Conservation (phyloP, 805 yeast genomes). For the Saccharomyces paradoxus region DNA sequence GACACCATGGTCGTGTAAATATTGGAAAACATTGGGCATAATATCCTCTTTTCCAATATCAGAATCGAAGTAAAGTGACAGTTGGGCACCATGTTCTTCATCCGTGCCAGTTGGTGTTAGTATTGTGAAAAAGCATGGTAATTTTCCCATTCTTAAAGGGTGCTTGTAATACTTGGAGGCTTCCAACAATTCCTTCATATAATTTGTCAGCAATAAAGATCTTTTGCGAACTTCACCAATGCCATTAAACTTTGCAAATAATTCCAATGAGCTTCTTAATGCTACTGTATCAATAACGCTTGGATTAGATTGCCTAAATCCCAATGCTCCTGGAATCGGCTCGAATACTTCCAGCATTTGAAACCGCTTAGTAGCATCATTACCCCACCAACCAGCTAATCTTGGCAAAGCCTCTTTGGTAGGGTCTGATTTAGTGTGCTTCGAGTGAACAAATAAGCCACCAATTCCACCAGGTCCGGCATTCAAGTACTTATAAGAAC, state of each 20-base stretch:
- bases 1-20: slow-evolving; percentile 48
- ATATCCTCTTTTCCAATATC: slow-evolving; percentile 36
- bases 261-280: slow-evolving; percentile 54
- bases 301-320: slow-evolving; percentile 86
- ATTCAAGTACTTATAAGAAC: slow-evolving; percentile 85
- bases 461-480: slow-evolving; percentile 93
- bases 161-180: slow-evolving; percentile 38
- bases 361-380: slow-evolving; percentile 60
- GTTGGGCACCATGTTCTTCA: slow-evolving; percentile 67
- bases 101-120: slow-evolving; percentile 58
- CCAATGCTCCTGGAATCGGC: slow-evolving; percentile 79
- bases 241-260: slow-evolving; percentile 58
- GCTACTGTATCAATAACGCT: slow-evolving; percentile 80
- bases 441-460: slow-evolving; percentile 71
- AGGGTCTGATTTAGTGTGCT: slow-evolving; percentile 22
- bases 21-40: slow-evolving; percentile 53
- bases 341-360: slow-evolving; percentile 70
- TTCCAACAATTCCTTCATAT: slow-evolving; percentile 41
- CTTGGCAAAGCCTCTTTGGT: slow-evolving; percentile 44
- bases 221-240: slow-evolving; percentile 47
- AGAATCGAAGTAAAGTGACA: slow-evolving; percentile 63
- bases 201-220: slow-evolving; percentile 50
- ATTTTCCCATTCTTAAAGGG: slow-evolving; percentile 22
- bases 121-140: slow-evolving; percentile 42
- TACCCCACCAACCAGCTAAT: slow-evolving; percentile 98